Percentiles rank a stretch among this genome's conserved stretches.
Conservation (phyloP, 306 rosid genomes). For the Dryas drummondii region DNA sequence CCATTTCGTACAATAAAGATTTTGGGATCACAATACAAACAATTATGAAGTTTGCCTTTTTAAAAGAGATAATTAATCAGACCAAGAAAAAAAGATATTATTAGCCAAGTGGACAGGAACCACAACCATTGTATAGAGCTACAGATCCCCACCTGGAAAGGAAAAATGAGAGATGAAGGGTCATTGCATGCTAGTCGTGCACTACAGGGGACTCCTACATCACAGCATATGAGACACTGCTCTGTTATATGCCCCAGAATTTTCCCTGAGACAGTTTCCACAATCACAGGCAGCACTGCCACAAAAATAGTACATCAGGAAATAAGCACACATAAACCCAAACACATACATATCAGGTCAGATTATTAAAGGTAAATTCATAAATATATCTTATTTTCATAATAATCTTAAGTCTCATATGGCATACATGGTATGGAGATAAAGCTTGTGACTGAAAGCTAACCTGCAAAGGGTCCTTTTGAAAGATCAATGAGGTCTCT, state of each 20-base stretch:
- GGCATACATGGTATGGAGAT: slow-evolving; percentile 12
- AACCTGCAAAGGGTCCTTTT: slow-evolving; percentile 96
- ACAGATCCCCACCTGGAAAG: slow-evolving; percentile 77
- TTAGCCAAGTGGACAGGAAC: not conserved
- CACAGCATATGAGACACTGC: slow-evolving; percentile 96
- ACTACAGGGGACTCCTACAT: slow-evolving; percentile 84
- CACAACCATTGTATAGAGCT: not conserved
- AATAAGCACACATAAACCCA: not conserved
- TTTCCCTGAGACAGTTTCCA: slow-evolving; percentile 73
- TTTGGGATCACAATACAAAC: not conserved
- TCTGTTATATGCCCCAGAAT: slow-evolving; percentile 85
- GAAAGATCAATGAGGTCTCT: slow-evolving; percentile 98
- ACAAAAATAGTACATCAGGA: slow-evolving; percentile 25
- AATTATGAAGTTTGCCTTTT: not conserved
- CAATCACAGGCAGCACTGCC: slow-evolving; percentile 89
- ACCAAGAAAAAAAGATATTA: not conserved
- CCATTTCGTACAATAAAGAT: not conserved
- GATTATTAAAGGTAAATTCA: not conserved
- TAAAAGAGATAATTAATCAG: not conserved
- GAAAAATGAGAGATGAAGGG: slow-evolving; percentile 91
- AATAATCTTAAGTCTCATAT: not conserved
- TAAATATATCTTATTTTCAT: not conserved
- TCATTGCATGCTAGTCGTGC: slow-evolving; percentile 91
- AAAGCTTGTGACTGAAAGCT: slow-evolving; percentile 30
- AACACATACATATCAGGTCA: not conserved